Conservation (phyloP, 2,329 filamentous ascomycete species). For the Penicillium italicum region DNA sequence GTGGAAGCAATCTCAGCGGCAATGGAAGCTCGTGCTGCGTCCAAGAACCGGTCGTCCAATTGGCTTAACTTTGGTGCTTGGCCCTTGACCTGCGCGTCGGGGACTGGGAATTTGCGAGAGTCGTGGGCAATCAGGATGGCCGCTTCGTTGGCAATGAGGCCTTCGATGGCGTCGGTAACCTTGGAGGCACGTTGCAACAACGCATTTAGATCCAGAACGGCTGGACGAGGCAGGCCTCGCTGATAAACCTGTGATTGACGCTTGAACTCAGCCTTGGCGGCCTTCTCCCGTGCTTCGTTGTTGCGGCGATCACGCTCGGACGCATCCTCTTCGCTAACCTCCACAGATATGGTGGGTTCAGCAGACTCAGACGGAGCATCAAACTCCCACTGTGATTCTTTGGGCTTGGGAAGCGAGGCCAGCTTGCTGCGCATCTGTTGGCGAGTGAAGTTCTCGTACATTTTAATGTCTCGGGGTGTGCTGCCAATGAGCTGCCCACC, state of each 20-base stretch:
- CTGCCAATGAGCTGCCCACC: conserved; percentile 64
- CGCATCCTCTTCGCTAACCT: conserved; percentile 61
- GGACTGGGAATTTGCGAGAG: conserved; percentile 68
- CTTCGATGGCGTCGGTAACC: conserved; percentile 61
- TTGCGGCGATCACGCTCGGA: conserved; percentile 73
- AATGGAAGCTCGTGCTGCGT: conserved; percentile 73
- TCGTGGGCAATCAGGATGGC: conserved; percentile 79
- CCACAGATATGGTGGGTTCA: conserved; percentile 52
- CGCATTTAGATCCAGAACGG: conserved; percentile 64
- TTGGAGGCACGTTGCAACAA: conserved; percentile 62
- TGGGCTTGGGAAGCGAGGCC: conserved; percentile 83
- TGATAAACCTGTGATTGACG: conserved; percentile 91
- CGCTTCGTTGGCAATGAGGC: conserved; percentile 71
- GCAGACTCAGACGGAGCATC: conserved; percentile 76
- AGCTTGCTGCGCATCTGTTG: conserved; percentile 62
- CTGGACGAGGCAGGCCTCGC: conserved; percentile 72
- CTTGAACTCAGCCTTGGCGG: conserved; percentile 67
- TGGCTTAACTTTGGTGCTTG: conserved; percentile 57
- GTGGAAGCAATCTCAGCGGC: conserved; percentile 61
- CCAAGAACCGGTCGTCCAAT: conserved; percentile 68
- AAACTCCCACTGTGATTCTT: conserved; percentile 90
- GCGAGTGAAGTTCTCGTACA: conserved; percentile 66
- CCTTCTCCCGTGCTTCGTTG: conserved; percentile 58
- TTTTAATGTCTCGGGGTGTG: conserved; percentile 71
- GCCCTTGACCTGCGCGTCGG: conserved; percentile 63